Conservation (phyloP, 768 basidiomycete genomes). For the Suillus bovinus region DNA sequence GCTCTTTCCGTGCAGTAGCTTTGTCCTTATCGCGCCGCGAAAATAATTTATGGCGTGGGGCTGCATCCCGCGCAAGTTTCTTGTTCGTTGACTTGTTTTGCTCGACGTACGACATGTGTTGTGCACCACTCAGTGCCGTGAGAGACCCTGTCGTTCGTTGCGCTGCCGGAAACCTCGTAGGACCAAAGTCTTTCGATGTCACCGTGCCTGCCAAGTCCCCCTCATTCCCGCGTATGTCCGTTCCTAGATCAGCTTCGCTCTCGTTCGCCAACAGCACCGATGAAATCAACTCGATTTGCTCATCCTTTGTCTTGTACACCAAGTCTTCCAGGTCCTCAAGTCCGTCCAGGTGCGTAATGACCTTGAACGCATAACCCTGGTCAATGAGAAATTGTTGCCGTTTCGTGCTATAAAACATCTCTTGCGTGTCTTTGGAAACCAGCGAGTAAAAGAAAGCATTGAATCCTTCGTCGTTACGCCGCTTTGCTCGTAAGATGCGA, state of each 20-base stretch:
- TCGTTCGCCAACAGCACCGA: constrained; percentile 91
- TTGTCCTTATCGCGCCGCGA: constrained; percentile 80
- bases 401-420: constrained; percentile 99
- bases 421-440: constrained; percentile 98
- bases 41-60: constrained; percentile 76
- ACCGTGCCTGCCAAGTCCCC: constrained; percentile 85
- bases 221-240: constrained; percentile 80
- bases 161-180: constrained; percentile 59
- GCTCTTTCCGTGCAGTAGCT: constrained; percentile 51
- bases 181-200: constrained; percentile 85
- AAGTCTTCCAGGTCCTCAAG: constrained; percentile 82
- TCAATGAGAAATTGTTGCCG: constrained; percentile 98
- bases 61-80: constrained; percentile 55
- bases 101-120: constrained; percentile 92
- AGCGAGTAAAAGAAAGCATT: constrained; percentile 99
- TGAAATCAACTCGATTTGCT: constrained; percentile 96
- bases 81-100: constrained; percentile 92
- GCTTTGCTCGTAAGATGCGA: constrained; percentile 94
- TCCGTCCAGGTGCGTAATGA: constrained; percentile 96
- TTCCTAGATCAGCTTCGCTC: constrained; percentile 83
- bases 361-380: constrained; percentile 99
- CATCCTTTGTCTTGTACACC: constrained; percentile 87
- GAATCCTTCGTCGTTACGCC: constrained; percentile 98
- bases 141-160: constrained; percentile 83
- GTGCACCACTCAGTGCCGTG: constrained; percentile 81